Conservation (phyloP, 2,329 filamentous ascomycete species). For the Ciborinia camelliae region DNA sequence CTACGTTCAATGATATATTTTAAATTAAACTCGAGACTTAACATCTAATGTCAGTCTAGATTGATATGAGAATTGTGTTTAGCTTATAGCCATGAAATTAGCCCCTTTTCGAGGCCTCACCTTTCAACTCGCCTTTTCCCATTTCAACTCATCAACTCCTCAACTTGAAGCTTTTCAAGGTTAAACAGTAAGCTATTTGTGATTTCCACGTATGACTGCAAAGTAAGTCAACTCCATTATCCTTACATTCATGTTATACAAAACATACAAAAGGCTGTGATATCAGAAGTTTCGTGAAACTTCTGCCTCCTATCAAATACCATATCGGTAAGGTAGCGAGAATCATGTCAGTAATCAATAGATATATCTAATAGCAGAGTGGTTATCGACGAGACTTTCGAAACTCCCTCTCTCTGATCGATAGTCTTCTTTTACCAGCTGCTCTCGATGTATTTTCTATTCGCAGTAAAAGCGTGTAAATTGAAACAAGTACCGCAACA, state of each 20-base stretch:
- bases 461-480: background rate
- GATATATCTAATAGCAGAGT: background rate
- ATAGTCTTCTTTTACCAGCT: background rate
- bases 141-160: no score
- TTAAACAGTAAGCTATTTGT: no score
- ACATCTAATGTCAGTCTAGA: no score
- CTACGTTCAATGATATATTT: no score
- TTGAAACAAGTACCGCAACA: background rate
- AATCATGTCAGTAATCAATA: background rate
- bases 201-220: no score
- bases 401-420: background rate
- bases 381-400: background rate
- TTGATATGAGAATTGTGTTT: no score
- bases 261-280: background rate
- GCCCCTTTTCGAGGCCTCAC: no score
- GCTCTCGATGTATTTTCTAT: constrained; percentile 1
- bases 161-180: no score
- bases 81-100: no score
- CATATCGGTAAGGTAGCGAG: background rate
- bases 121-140: no score
- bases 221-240: background rate
- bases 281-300: background rate
- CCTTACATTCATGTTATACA: no score
- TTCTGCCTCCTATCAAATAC: background rate
- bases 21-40: no score